Conservation (phyloP, 2,329 filamentous ascomycete genomes). For the Sporothrix luriei region DNA sequence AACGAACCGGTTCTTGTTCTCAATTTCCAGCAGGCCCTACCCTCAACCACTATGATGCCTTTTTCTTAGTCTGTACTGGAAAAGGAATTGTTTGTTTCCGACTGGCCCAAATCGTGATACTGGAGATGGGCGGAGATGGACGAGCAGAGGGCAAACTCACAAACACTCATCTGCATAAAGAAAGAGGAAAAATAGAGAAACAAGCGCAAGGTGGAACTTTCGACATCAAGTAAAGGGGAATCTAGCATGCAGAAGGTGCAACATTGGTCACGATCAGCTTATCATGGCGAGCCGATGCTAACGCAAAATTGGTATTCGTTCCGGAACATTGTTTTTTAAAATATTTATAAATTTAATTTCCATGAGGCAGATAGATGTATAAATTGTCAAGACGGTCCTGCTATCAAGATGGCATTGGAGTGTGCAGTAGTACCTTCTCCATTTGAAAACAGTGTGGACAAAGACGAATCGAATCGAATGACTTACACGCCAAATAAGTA, state of each 20-base stretch:
- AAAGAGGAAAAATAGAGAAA: background rate
- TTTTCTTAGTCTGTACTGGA: background rate
- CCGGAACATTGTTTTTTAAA: background rate
- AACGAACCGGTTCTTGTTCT: background rate
- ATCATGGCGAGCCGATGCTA: constrained; percentile 21
- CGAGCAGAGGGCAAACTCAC: background rate
- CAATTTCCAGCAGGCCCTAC: background rate
- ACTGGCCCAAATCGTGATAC: too few relatives aligned
- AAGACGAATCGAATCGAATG: background rate
- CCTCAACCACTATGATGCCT: background rate
- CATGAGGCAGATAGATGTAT: background rate
- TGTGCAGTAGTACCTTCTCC: background rate
- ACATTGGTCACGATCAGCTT: constrained; percentile 26
- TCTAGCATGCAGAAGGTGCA: background rate
- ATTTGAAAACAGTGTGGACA: background rate
- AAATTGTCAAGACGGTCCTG: background rate
- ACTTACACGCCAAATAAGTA: background rate
- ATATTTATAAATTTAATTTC: background rate
- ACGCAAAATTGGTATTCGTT: constrained; percentile 7
- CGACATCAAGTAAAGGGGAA: background rate
- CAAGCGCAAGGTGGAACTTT: background rate
- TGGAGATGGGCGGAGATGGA: too few relatives aligned
- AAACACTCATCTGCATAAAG: background rate
- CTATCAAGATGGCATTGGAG: background rate
- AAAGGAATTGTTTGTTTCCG: background rate